A percentile compares a stretch with the other conserved stretches of the same genome.
Evolutionary conservation across 176 grass and related monocot genomes (phyloP).

Genomic region (Avena insularis): DNA sequence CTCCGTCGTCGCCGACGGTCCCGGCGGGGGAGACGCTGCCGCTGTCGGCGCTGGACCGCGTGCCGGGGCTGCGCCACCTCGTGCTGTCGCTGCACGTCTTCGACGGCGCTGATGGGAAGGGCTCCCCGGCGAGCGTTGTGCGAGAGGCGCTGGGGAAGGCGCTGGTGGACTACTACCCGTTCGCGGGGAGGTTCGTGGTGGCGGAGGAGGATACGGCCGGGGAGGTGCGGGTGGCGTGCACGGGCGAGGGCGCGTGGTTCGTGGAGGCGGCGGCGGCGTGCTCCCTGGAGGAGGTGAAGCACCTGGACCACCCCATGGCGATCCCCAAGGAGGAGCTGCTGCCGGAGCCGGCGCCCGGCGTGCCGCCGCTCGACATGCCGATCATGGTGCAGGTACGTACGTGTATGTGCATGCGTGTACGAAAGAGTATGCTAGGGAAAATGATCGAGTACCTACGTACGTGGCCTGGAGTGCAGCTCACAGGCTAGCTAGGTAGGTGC

Average conservation of each 20-base stretch:
- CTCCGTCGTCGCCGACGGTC: slow-evolving; percentile 50
- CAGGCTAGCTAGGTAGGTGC: no score
- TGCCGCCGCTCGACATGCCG: slow-evolving; percentile 62
- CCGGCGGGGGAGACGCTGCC: slow-evolving; percentile 45
- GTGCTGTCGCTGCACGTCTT: slow-evolving; percentile 78
- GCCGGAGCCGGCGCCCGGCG: slow-evolving; percentile 45
- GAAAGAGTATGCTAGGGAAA: no score
- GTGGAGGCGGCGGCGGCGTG: slow-evolving; percentile 66
- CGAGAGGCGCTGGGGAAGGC: slow-evolving; percentile 52
- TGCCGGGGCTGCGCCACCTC: slow-evolving; percentile 74
- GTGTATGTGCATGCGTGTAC: no score
- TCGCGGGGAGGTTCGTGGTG: slow-evolving; percentile 70
- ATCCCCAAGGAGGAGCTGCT: slow-evolving; percentile 84
- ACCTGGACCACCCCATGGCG: slow-evolving; percentile 71
- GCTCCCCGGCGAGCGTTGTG: slow-evolving; percentile 44
- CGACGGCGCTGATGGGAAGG: not conserved
- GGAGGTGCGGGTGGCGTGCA: slow-evolving; percentile 61
- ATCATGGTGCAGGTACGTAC: slow-evolving; percentile 74
- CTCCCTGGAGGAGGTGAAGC: slow-evolving; percentile 65
- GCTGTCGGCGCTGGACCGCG: slow-evolving; percentile 79
- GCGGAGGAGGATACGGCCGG: not conserved
- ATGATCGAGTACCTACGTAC: no score
- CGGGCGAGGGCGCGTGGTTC: slow-evolving; percentile 79
- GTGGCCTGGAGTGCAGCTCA: no score
- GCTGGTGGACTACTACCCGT: slow-evolving; percentile 76